A percentile compares a stretch with the other conserved stretches of the same genome.
phyloP scores from a whole-genome alignment of 176 grass and related monocot genomes.

The Triticum urartu region DNA sequence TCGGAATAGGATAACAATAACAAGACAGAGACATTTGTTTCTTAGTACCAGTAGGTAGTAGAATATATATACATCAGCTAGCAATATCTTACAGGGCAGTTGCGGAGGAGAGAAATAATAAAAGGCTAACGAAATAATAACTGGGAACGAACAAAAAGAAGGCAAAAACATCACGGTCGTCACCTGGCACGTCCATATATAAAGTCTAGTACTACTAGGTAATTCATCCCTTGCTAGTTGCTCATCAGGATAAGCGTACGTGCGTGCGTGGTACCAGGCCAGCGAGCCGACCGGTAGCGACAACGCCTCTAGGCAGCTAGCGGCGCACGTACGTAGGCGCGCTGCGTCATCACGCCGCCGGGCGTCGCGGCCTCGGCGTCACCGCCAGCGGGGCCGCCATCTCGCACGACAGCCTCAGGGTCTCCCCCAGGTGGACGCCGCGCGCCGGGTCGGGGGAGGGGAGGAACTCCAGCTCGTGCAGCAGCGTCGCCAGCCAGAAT shows the following conservation, averaged over 20 bases:
- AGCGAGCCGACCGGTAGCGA: background rate
- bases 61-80: background rate
- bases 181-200: constrained; percentile 13
- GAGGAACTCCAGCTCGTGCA: constrained; percentile 66
- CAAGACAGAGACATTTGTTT: too few relatives aligned
- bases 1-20: too few relatives aligned
- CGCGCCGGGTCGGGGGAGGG: background rate
- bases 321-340: background rate
- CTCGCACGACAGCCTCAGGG: constrained; percentile 86
- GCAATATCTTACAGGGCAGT: background rate
- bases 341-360: background rate
- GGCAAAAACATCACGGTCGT: constrained; percentile 38
- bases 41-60: too few relatives aligned
- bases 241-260: background rate
- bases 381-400: constrained; percentile 66
- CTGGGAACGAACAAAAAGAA: constrained; percentile 8
- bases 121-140: background rate
- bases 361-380: constrained; percentile 2
- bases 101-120: background rate
- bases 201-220: background rate
- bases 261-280: background rate
- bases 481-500: constrained; percentile 74
- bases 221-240: background rate
- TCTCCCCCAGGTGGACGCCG: constrained; percentile 55
- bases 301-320: background rate